phyloP scores from a whole-genome alignment of 495 filamentous ascomycete species.

The Hypoxylon trugodes region DNA sequence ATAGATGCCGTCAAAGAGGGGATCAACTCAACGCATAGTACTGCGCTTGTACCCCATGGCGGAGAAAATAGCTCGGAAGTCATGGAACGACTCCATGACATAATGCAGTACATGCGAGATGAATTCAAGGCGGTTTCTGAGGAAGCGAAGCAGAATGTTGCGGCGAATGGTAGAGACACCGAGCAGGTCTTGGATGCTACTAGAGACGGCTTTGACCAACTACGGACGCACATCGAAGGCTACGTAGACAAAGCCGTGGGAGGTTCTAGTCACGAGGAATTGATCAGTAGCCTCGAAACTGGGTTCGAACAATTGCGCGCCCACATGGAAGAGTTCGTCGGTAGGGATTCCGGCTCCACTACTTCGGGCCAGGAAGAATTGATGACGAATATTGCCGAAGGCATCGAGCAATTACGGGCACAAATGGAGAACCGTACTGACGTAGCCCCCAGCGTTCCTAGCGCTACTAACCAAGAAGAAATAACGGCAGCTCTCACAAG shows the following conservation, averaged over 20 bases:
- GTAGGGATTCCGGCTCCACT: conserved; percentile 70
- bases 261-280: conserved; percentile 72
- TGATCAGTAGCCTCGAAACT: conserved; percentile 82
- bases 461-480: conserved; percentile 75
- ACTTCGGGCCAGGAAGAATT: conserved; percentile 77
- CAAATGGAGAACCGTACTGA: conserved; percentile 81
- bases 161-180: conserved; percentile 77
- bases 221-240: conserved; percentile 77
- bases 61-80: conserved; percentile 66
- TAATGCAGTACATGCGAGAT: conserved; percentile 74
- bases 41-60: conserved; percentile 46
- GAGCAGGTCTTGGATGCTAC: conserved; percentile 85
- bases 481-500: conserved; percentile 74
- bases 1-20: conserved; percentile 64
- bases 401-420: conserved; percentile 55
- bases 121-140: conserved; percentile 67
- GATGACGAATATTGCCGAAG: conserved; percentile 53
- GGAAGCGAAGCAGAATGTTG: conserved; percentile 76
- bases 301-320: conserved; percentile 78
- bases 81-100: conserved; percentile 74
- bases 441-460: conserved; percentile 69
- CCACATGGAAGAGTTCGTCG: conserved; percentile 81
- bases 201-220: conserved; percentile 81
- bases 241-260: conserved; percentile 52
- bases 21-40: conserved; percentile 48